Percentiles rank a stretch among this genome's conserved stretches.
Evolutionary conservation across 1,284 basidiomycete species (phyloP).

Genomic region (Ceratorhiza oryzae-sativae): DNA sequence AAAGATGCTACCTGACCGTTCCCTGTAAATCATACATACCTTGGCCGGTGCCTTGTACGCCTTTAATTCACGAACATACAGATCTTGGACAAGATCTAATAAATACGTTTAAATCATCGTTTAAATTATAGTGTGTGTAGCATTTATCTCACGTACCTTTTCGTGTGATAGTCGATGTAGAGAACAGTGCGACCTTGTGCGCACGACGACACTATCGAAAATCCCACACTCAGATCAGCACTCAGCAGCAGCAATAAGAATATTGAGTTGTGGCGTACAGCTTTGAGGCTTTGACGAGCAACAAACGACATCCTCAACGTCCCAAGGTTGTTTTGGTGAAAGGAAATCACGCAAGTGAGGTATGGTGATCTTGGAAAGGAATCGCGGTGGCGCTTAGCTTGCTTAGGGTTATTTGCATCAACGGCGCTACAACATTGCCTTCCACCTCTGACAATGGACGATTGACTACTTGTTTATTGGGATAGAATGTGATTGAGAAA

Average conservation of each 20-base stretch:
- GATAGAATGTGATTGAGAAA: not conserved
- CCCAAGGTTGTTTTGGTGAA: not conserved
- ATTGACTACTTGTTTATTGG: too few species aligned
- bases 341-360: slow-evolving; percentile 9
- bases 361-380: slow-evolving; percentile 31
- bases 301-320: slow-evolving; percentile 21
- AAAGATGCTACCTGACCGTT: not conserved
- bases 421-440: not conserved
- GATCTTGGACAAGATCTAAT: slow-evolving; percentile 88
- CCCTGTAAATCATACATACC: slow-evolving; percentile 47
- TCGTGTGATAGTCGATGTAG: slow-evolving; percentile 68
- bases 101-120: not conserved
- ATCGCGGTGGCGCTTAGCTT: slow-evolving; percentile 3
- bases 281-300: slow-evolving; percentile 34
- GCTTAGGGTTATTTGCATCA: not conserved
- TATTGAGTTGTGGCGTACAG: not conserved
- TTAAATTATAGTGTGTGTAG: not conserved
- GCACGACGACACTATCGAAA: slow-evolving; percentile 35
- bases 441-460: not conserved
- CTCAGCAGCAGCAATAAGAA: not conserved
- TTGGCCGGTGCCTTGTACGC: slow-evolving; percentile 73
- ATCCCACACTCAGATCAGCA: slow-evolving; percentile 30
- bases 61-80: slow-evolving; percentile 91
- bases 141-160: slow-evolving; percentile 62
- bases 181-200: slow-evolving; percentile 55